Evolutionary conservation across 768 basidiomycete genomes (phyloP).

Genomic region (Rhizopogon roseolus): DNA sequence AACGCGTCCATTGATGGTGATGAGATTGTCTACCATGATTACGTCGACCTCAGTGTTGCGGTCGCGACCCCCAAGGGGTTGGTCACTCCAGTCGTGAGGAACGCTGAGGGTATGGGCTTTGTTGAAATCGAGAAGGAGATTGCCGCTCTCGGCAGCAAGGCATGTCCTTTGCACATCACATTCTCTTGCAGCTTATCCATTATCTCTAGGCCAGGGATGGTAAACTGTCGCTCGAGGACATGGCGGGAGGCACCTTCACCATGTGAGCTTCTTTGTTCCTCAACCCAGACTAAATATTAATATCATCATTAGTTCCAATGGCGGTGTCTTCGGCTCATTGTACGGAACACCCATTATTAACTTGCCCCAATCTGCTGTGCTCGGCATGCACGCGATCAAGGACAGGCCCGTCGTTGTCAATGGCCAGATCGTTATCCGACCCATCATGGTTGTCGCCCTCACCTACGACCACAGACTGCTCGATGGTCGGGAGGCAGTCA

Average conservation of each 20-base stretch:
- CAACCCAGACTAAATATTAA: not conserved
- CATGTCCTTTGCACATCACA: constrained; percentile 15
- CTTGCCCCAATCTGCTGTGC: constrained; percentile 89
- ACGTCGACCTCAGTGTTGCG: constrained; percentile 90
- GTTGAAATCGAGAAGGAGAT: constrained; percentile 94
- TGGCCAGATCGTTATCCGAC: constrained; percentile 93
- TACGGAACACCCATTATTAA: constrained; percentile 99
- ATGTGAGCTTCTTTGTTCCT: constrained; percentile 56
- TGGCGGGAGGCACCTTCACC: constrained; percentile 98
- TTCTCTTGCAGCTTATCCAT: constrained; percentile 3
- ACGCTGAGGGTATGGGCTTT: constrained; percentile 82
- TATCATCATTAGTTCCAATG: constrained; percentile 71
- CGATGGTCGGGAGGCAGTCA: constrained; percentile 93
- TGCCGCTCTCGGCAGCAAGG: constrained; percentile 86
- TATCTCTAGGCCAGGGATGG: constrained; percentile 70
- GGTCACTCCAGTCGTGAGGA: constrained; percentile 93
- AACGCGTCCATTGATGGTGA: constrained; percentile 95
- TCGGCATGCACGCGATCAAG: constrained; percentile 96
- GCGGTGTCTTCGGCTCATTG: constrained; percentile 95
- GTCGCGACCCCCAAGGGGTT: constrained; percentile 97
- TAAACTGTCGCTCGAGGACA: constrained; percentile 95
- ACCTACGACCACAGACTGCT: constrained; percentile 96
- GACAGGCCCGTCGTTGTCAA: constrained; percentile 87
- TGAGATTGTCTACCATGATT: constrained; percentile 89
- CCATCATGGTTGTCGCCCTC: constrained; percentile 92